A percentile compares a stretch with the other conserved stretches of the same genome.
phyloP scores from a whole-genome alignment of 345 rosid species.

The Euclidium syriacum region DNA sequence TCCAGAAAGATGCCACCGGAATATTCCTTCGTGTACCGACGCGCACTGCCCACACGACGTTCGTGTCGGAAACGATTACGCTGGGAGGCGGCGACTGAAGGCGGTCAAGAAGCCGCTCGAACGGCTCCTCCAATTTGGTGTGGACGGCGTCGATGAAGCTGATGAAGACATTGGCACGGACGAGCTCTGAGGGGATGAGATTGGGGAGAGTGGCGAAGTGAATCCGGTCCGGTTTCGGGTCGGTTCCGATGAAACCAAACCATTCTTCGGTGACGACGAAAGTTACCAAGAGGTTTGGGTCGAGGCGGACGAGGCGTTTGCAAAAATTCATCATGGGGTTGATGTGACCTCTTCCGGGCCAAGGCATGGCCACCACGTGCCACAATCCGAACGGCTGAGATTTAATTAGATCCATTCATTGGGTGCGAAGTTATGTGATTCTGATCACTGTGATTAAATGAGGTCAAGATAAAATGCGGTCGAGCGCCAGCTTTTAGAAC shows the following conservation, averaged over 20 bases:
- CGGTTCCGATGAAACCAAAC: slow-evolving; percentile 36
- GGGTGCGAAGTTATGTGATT: too few relatives aligned
- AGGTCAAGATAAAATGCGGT: too few relatives aligned
- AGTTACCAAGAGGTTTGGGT: slow-evolving; percentile 31
- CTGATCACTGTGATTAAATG: too few relatives aligned
- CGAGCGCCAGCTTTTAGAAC: too few relatives aligned
- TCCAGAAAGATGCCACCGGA: slow-evolving; percentile 47
- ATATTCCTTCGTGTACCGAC: slow-evolving; percentile 36
- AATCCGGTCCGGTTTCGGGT: slow-evolving; percentile 26
- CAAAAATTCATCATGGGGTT: too few relatives aligned
- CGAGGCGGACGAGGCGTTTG: slow-evolving; percentile 28
- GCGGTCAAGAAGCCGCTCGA: slow-evolving; percentile 35
- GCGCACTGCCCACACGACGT: slow-evolving; percentile 29
- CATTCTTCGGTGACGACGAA: slow-evolving; percentile 61
- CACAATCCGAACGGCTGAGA: not conserved
- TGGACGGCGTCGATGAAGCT: not conserved
- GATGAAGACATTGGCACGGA: not conserved
- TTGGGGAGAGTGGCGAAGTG: slow-evolving; percentile 9
- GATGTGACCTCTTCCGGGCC: too few relatives aligned
- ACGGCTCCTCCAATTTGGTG: too few relatives aligned
- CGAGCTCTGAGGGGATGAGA: not conserved
- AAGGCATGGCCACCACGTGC: slow-evolving; percentile 47
- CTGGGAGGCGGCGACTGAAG: slow-evolving; percentile 17
- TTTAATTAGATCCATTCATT: not conserved
- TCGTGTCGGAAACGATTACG: slow-evolving; percentile 28